Conservation (phyloP, 129 eudicot genomes). For the Chrysanthemum seticuspe region DNA sequence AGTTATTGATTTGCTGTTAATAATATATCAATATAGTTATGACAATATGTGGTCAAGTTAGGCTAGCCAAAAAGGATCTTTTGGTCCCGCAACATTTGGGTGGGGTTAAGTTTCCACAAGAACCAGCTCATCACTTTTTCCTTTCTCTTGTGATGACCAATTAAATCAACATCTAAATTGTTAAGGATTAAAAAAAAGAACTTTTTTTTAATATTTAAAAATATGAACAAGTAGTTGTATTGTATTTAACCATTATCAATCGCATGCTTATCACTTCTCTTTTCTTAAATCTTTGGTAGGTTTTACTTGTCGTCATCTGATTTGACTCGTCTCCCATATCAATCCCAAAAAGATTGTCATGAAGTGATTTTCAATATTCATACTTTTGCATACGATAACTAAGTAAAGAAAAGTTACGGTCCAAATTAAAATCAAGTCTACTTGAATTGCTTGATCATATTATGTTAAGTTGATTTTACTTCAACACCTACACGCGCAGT, state of each 20-base stretch:
- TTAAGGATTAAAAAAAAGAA: background rate
- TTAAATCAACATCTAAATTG: background rate
- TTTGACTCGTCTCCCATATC: constrained; percentile 19
- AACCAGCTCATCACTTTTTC: constrained; percentile 31
- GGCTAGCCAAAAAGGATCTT: constrained; percentile 28
- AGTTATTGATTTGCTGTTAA: too few relatives aligned
- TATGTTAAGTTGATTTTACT: too few relatives aligned
- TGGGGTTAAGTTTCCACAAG: constrained; percentile 24
- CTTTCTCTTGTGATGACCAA: constrained; percentile 1
- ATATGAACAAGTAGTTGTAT: constrained; percentile 5
- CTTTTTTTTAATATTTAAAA: background rate
- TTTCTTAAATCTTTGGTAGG: constrained; percentile 23
- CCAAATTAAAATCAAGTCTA: too few relatives aligned
- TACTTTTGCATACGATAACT: too few relatives aligned
- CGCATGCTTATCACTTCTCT: constrained; percentile 25
- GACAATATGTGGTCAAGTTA: constrained; percentile 13
- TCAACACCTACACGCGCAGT: too few relatives aligned
- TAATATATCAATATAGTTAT: too few relatives aligned
- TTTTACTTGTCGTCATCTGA: constrained; percentile 28
- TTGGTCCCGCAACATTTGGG: constrained; percentile 15
- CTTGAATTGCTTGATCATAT: too few relatives aligned
- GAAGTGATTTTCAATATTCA: constrained; percentile 3
- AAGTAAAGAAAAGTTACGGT: too few relatives aligned
- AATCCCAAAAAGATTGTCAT: constrained; percentile 21
- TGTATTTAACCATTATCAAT: constrained; percentile 14